Evolutionary conservation across 306 rosid species (phyloP).

Genomic region (Alnus glutinosa): DNA sequence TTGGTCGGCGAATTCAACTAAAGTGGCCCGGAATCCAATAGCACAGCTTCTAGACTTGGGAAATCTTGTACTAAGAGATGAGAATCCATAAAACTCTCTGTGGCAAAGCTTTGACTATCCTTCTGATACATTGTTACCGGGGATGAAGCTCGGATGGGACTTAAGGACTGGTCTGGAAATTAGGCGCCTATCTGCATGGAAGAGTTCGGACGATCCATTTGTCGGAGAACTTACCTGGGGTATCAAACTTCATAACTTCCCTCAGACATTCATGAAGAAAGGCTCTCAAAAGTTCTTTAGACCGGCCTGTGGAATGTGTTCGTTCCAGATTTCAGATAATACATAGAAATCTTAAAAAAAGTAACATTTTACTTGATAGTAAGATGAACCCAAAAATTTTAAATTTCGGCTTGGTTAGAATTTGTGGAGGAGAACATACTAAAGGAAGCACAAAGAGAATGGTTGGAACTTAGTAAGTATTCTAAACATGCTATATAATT

Average conservation of each 20-base stretch:
- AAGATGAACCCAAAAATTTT: slow-evolving; percentile 63
- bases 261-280: slow-evolving; percentile 40
- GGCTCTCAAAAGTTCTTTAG: slow-evolving; percentile 33
- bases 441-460: slow-evolving; percentile 48
- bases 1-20: no score
- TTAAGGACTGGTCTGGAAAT: neutral
- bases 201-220: neutral
- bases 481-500: neutral
- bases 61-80: no score
- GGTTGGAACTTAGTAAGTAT: slow-evolving; percentile 58
- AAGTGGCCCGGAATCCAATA: no score
- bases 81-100: no score
- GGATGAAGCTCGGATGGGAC: neutral
- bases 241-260: slow-evolving; percentile 29
- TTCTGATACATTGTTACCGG: no score
- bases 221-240: slow-evolving; percentile 17
- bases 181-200: neutral
- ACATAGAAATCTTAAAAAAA: slow-evolving; percentile 55
- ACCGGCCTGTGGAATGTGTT: slow-evolving; percentile 54
- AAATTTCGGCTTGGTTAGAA: slow-evolving; percentile 58
- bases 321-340: slow-evolving; percentile 52
- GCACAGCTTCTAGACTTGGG: no score
- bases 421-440: slow-evolving; percentile 41
- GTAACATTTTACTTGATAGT: slow-evolving; percentile 49
- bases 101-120: no score